phyloP scores from a whole-genome alignment of 176 grass and related monocot genomes.

The Melocanna baccifera region DNA sequence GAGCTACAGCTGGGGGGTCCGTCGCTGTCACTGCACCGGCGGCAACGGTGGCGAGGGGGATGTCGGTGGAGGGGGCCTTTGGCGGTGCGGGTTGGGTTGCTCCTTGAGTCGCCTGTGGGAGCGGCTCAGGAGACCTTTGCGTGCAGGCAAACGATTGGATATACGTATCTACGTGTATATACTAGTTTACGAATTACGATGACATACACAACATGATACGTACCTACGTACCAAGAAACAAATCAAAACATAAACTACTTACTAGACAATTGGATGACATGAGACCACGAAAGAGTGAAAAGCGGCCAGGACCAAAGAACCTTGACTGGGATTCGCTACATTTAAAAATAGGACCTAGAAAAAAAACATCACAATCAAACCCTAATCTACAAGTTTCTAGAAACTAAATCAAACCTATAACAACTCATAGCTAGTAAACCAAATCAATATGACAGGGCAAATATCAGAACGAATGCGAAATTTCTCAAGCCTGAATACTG shows the following conservation, averaged over 20 bases:
- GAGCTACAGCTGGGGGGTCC: no score
- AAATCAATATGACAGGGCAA: neutral
- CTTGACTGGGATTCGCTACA: slow-evolving; percentile 25
- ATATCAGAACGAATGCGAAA: neutral
- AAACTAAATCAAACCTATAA: neutral
- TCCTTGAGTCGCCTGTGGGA: no score
- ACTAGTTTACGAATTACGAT: neutral
- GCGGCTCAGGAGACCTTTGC: no score
- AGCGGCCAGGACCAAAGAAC: neutral
- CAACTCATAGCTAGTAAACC: neutral
- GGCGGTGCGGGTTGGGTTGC: no score
- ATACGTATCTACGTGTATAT: neutral
- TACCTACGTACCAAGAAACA: neutral
- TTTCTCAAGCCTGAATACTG: neutral
- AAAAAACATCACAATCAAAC: neutral
- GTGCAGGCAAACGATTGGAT: neutral
- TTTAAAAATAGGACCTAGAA: neutral
- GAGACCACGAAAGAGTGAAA: neutral
- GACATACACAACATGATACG: neutral
- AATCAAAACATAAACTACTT: neutral
- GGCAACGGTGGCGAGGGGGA: no score
- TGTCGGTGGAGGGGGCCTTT: no score
- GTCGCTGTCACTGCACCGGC: no score
- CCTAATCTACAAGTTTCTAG: neutral
- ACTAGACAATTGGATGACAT: neutral